Base-by-base conservation (phyloP, 2,329 filamentous ascomycete species). In the Alternaria sp. region DNA sequence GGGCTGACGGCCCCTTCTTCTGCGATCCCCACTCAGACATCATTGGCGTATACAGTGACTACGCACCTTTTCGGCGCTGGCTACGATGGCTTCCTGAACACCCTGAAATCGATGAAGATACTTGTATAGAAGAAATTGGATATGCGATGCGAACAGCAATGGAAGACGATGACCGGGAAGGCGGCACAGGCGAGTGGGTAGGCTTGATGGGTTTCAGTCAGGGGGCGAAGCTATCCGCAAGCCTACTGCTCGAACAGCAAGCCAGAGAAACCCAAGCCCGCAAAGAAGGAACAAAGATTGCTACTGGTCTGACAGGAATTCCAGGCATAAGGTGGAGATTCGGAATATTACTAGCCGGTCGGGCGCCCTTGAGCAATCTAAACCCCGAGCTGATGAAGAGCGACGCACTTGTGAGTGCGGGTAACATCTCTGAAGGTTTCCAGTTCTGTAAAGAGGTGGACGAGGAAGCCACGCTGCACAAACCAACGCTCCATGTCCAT, bases 401-500 rank as follows among this genome's bases (percentile, higher is more conserved):
- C 34, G 70, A 69, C 25, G 80, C 80, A 5, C 73, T 83, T 22
- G 78, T 83, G 53, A 70, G 66, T 27, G 78, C 79, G 32, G 80
- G 77, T 0, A 75, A 76, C 12, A 79, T 87, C 27, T 78, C 76
- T 25, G 82, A 84, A 44, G 81, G 82, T 22, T 76, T 75, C 25
- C 66, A 77, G 34, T 77, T 76, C 28, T 71, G 72, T 34, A 67
- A 72, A 22, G 66, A 72, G 43, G 70, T 84, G 27, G 79, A 83
- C 14, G 72, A 74, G 25, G 77, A 76, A 53, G 81, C 82, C n/a
- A 82, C 86, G 25, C 72, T 90, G 59, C 79, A 73, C 28, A 67
- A 88, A 48, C 89, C 89, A 30, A 90, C 89, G 0, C 74, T 92
- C 5, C 90, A 92, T 78, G 87, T 92, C 1, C 89, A 92, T 78